Base-by-base conservation (phyloP, 345 rosid species). In the Viola odorata region DNA sequence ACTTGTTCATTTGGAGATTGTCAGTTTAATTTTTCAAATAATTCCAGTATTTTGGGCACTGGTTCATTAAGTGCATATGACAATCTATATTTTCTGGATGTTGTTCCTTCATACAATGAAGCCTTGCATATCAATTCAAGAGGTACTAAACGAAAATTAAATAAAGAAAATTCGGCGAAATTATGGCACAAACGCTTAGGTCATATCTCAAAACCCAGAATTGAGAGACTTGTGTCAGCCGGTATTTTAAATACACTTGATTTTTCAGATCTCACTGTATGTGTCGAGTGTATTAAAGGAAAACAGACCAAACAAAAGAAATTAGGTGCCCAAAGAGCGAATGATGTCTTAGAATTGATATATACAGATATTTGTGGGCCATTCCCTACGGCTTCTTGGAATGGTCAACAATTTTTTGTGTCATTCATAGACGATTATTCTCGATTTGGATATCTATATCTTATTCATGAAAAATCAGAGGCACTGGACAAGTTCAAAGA, bases 291-390 rank as follows among this genome's bases (percentile, higher is more conserved):
- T 15, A 62, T 56, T 0, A 62, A 69, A 5, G 8, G 23, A 32
- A 69, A 69, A 44, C 13, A 50, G 4, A 69, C 10, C 36, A 63
- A 62, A 0, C 3, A 0, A 6, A 62, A 7, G 32, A 56, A 41
- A 12, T 3, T 12, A 0, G 52, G 32, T 45, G 61, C 56, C 3
- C 53, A 12, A 0, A 45, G 4, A 6, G 4, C 3, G 38, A 0
- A 0, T n/a, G 12, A 15, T 0, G 12, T 62, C 16, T 51, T 62
- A 14, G 4, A 69, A 16, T 38, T 55, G 1, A 32, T 1, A 40
- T 10, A 9, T 55, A 40, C 6, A 3, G 6, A 62, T 37, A 60
- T 55, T 3, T 53, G 8, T 61, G 36, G 55, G 7, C 41, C 8
- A 11, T 37, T 23, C 32, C 32, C 32, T 23, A 23, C 32, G 32